Percentiles rank a stretch among this genome's conserved stretches.
Conservation (phyloP, 2,329 filamentous ascomycete species). For the Claviceps digitariae region DNA sequence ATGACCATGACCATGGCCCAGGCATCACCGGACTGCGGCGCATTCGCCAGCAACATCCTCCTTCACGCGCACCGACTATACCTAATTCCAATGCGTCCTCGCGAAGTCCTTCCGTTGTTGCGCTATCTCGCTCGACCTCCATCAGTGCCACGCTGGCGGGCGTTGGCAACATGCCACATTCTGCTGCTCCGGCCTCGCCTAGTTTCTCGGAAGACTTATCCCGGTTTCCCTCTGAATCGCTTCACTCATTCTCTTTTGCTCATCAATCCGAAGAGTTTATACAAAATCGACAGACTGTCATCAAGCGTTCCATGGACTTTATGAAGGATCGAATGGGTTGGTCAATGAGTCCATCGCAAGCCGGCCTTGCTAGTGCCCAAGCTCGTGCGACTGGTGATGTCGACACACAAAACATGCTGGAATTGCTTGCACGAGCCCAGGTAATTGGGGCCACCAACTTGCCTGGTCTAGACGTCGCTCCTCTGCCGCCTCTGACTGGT, state of each 20-base stretch:
- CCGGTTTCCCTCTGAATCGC: slow-evolving; percentile 85
- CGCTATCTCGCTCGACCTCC: slow-evolving; percentile 54
- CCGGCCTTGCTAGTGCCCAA: slow-evolving; percentile 70
- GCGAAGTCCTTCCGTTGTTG: slow-evolving; percentile 41
- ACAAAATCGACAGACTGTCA: slow-evolving; percentile 79
- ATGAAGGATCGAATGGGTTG: slow-evolving; percentile 87
- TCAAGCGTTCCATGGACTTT: slow-evolving; percentile 91
- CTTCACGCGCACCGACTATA: slow-evolving; percentile 49
- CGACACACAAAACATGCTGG: slow-evolving; percentile 82
- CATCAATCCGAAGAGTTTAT: slow-evolving; percentile 88
- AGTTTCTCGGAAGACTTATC: slow-evolving; percentile 77
- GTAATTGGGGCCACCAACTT: slow-evolving; percentile 57
- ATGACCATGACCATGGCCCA: slow-evolving; percentile 77
- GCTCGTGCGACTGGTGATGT: slow-evolving; percentile 70
- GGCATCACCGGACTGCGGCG: slow-evolving; percentile 78
- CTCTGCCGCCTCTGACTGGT: slow-evolving; percentile 56
- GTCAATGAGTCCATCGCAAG: slow-evolving; percentile 50
- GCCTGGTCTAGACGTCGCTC: slow-evolving; percentile 30
- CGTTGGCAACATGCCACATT: slow-evolving; percentile 37
- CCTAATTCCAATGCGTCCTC: slow-evolving; percentile 50
- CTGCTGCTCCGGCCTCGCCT: slow-evolving; percentile 56
- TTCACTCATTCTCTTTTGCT: slow-evolving; percentile 97
- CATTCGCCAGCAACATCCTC: slow-evolving; percentile 71
- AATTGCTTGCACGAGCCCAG: slow-evolving; percentile 70
- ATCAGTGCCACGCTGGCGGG: slow-evolving; percentile 53